These are phyloP conservation scores for Coniferiporia weirii DNA, from an alignment of 1,284 basidiomycete genomes.

Conservation along the genomic window DNA sequence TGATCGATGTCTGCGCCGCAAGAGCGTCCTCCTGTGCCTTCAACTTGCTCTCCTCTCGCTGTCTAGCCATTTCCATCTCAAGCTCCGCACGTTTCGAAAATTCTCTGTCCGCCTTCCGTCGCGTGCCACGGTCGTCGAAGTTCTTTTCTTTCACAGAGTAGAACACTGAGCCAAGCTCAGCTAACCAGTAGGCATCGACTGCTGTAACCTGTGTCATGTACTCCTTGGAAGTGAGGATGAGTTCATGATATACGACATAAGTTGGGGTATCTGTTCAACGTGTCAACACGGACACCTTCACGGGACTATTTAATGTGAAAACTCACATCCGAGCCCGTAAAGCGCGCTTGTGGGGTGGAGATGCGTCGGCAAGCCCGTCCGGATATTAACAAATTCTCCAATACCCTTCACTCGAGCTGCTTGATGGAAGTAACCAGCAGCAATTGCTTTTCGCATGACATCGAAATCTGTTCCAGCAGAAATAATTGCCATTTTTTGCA, in stretches of 20 bases:
- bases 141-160: slow-evolving; percentile 94
- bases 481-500: slow-evolving; percentile 89
- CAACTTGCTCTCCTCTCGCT: slow-evolving; percentile 64
- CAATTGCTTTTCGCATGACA: slow-evolving; percentile 91
- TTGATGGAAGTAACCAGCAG: slow-evolving; percentile 98
- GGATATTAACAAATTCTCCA: slow-evolving; percentile 96
- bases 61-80: slow-evolving; percentile 83
- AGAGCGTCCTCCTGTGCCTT: slow-evolving; percentile 63
- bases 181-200: slow-evolving; percentile 93
- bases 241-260: slow-evolving; percentile 95
- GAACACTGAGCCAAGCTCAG: slow-evolving; percentile 90
- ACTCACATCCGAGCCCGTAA: slow-evolving; percentile 91
- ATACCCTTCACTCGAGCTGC: slow-evolving; percentile 97
- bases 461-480: slow-evolving; percentile 96
- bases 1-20: slow-evolving; percentile 51
- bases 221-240: slow-evolving; percentile 90
- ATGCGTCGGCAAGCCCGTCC: slow-evolving; percentile 90
- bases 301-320: slow-evolving; percentile 4
- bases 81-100: slow-evolving; percentile 87
- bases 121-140: slow-evolving; percentile 78
- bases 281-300: slow-evolving; percentile 21
- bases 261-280: slow-evolving; percentile 76
- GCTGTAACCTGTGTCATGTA: slow-evolving; percentile 98
- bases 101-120: slow-evolving; percentile 75
- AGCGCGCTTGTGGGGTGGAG: slow-evolving; percentile 95